Evolutionary conservation across 495 filamentous ascomycete genomes (phyloP), one percentile per base, ranked within the genome.

Genomic region (Talaromyces ruber): DNA sequence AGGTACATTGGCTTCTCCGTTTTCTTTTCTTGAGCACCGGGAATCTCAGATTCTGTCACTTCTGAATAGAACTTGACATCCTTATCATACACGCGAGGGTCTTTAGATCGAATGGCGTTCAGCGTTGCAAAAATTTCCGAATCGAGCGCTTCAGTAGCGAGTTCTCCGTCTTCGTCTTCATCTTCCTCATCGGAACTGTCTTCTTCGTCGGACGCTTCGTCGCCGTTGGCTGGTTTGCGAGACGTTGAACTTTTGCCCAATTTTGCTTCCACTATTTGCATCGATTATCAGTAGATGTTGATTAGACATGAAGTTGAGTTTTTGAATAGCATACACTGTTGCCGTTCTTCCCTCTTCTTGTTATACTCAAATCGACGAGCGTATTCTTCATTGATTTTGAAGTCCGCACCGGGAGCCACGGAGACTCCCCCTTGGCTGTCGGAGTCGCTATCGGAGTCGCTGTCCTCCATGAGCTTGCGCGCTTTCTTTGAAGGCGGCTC

Each of bases 301-400:
- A 4, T 37, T 16, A 14, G 1, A 37, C 12, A 16, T 3, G 2
- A 12, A 16, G 34, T 2, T 7, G 12, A 51, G 9, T 50, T 60
- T 50, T 18, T 21, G 61, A 60, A 39, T 54, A 59, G 81, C 86
- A 77, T 76, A 93, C 92, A 74, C 69, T 86, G 82, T n/a, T 89
- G 84, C 59, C 88, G 78, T 70, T 98, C 94, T 74, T 94, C 92
- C 28, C 94, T 84, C 76, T 93, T 94, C 79, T 97, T 96, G 76
- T 98, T 98, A 71, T 97, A 81, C 72, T 98, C 93, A 67, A 97
- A 98, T 39, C 91, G 80, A 65, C 84, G 84, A 60, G 94, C 94
- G 71, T 88, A 98, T 58, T 93, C 90, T 68, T 89, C 80, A 72
- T 98, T 98, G 76, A 98, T 86, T 68, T 88, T 92, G 73, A 97